phyloP scores from a whole-genome alignment of 495 filamentous ascomycete genomes.

The Xanthoparmelia taractica region DNA sequence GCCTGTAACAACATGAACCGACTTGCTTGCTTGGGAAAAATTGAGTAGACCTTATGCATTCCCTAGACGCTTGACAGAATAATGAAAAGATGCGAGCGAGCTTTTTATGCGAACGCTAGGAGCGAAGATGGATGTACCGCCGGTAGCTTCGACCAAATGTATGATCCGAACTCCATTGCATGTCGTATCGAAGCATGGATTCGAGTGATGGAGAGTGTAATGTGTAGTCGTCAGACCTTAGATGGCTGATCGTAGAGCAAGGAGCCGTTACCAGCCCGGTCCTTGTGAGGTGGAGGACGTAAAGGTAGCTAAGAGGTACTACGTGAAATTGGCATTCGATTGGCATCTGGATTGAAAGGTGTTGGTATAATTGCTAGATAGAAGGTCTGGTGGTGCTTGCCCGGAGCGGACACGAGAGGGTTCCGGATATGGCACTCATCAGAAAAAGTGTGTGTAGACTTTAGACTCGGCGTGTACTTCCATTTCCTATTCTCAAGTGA shows the following conservation, averaged over 20 bases:
- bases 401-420: not conserved
- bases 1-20: conserved; percentile 5
- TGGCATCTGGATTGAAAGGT: not conserved
- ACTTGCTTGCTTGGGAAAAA: conserved; percentile 7
- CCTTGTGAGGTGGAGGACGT: conserved; percentile 3
- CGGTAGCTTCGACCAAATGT: conserved; percentile 8
- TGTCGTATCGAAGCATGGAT: not conserved
- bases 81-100: conserved; percentile 11
- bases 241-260: conserved; percentile 12
- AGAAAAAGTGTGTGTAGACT: conserved; percentile 99
- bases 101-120: conserved; percentile 10
- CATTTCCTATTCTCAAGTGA: conserved; percentile 71
- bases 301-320: not conserved
- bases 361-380: not conserved
- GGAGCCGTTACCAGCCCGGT: conserved; percentile 16
- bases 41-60: conserved; percentile 11
- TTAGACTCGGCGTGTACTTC: conserved; percentile 98
- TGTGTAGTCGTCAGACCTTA: conserved; percentile 17
- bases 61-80: conserved; percentile 15
- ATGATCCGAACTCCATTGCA: not conserved
- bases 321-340: conserved; percentile 10
- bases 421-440: conserved; percentile 15
- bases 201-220: conserved; percentile 1
- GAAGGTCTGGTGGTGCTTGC: not conserved
- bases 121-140: conserved; percentile 12